These are phyloP conservation scores for Candida wancherniae DNA, from an alignment of 805 yeast species.

Conservation along the genomic window DNA sequence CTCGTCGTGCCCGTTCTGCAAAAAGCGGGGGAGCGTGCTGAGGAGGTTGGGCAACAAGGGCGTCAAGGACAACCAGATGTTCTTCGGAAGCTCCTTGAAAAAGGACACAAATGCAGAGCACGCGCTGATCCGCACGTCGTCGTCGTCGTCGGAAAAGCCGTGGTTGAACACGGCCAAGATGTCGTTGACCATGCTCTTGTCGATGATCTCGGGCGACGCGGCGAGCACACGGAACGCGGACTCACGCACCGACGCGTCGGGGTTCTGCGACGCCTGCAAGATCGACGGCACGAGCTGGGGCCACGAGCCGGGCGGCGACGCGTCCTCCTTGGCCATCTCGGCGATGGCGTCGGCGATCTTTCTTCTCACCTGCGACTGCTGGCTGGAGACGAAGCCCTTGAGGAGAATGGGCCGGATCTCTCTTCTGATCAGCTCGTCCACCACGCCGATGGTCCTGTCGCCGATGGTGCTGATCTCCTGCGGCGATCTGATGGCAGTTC, in stretches of 20 bases:
- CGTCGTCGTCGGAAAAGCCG: constrained; percentile 77
- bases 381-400: constrained; percentile 66
- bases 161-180: constrained; percentile 65
- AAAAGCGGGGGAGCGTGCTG: constrained; percentile 80
- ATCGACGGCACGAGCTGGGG: constrained; percentile 71
- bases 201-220: constrained; percentile 74
- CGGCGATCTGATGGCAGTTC: constrained; percentile 79
- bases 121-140: constrained; percentile 85
- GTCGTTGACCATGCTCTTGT: constrained; percentile 49
- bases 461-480: constrained; percentile 59
- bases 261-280: constrained; percentile 54
- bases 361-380: constrained; percentile 77
- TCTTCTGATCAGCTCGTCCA: constrained; percentile 51
- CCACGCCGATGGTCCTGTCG: constrained; percentile 72
- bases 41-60: constrained; percentile 78
- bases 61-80: constrained; percentile 70
- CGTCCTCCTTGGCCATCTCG: constrained; percentile 75
- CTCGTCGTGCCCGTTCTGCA: constrained; percentile 71
- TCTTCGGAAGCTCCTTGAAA: constrained; percentile 76
- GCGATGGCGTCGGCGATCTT: constrained; percentile 92
- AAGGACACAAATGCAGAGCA: constrained; percentile 90
- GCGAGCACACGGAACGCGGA: constrained; percentile 87
- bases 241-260: constrained; percentile 71
- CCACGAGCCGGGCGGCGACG: constrained; percentile 58
- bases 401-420: constrained; percentile 65